These are phyloP conservation scores for Helicostylum pulchrum DNA, from an alignment of 192 early-diverging fungal species.

Conservation along the genomic window DNA sequence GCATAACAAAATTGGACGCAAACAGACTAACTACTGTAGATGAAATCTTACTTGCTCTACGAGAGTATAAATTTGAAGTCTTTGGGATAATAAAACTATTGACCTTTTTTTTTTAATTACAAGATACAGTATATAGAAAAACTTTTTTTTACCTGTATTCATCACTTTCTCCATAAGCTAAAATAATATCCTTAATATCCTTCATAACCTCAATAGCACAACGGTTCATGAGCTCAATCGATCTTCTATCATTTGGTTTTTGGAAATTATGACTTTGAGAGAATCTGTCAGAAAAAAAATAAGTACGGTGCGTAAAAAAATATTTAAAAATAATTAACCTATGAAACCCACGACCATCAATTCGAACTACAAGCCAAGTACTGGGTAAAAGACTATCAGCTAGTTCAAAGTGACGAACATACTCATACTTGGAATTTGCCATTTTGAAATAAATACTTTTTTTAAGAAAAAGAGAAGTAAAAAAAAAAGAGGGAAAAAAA, in stretches of 20 bases:
- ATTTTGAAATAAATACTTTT: conserved; percentile 34
- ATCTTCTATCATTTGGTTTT: conserved; percentile 78
- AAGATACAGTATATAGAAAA: not conserved
- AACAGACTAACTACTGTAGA: conserved; percentile 83
- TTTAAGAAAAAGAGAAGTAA: not conserved
- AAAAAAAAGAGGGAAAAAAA: not conserved
- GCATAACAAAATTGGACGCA: conserved; percentile 79
- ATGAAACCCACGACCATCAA: conserved; percentile 91
- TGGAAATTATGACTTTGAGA: conserved; percentile 67
- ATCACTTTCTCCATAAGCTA: conserved; percentile 93
- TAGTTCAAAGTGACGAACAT: conserved; percentile 86
- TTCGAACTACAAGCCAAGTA: conserved; percentile 86
- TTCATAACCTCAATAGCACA: conserved; percentile 79
- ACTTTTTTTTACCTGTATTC: conserved; percentile 65
- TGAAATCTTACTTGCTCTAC: conserved; percentile 79
- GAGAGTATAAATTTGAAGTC: conserved; percentile 61
- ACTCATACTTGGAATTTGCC: conserved; percentile 94
- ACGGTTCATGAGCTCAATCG: conserved; percentile 79
- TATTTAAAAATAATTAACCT: conserved; percentile 34
- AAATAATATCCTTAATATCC: conserved; percentile 70
- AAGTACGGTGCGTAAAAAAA: too few relatives aligned
- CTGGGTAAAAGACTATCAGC: conserved; percentile 75
- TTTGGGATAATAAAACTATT: conserved; percentile 72
- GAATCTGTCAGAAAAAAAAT: conserved; percentile 54
- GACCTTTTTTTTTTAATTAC: not conserved